Conservation (phyloP, 2,329 filamentous ascomycete genomes). For the Zasmidium citrigriseum region DNA sequence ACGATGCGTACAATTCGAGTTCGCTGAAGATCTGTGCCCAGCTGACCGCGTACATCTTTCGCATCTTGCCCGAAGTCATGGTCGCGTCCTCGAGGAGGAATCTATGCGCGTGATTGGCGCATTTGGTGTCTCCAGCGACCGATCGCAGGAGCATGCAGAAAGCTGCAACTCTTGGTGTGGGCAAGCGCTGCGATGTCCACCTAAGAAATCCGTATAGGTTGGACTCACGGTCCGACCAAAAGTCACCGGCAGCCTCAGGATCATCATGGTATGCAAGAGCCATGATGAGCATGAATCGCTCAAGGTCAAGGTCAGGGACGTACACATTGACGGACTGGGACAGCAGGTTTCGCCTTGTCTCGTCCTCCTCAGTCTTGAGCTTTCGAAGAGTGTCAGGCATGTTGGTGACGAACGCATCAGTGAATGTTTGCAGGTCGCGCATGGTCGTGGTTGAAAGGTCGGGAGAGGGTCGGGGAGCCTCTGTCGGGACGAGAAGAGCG, state of each 20-base stretch:
- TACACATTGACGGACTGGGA: constrained; percentile 35
- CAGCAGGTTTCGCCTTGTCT: constrained; percentile 63
- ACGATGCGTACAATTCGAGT: constrained; percentile 77
- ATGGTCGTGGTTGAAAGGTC: constrained; percentile 74
- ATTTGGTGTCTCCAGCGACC: constrained; percentile 78
- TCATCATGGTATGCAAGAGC: constrained; percentile 87
- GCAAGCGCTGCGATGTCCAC: constrained; percentile 93
- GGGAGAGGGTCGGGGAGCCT: constrained; percentile 66
- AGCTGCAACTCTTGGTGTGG: constrained; percentile 91
- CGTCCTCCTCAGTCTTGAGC: constrained; percentile 85
- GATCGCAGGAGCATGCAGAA: constrained; percentile 96
- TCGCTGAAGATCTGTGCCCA: constrained; percentile 94
- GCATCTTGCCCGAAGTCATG: constrained; percentile 62
- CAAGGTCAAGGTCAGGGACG: constrained; percentile 61
- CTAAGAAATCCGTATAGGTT: constrained; percentile 93
- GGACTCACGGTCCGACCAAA: constrained; percentile 90
- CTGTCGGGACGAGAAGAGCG: constrained; percentile 66
- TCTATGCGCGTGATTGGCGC: constrained; percentile 80
- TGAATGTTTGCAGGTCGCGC: constrained; percentile 80
- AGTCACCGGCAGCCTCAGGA: constrained; percentile 79
- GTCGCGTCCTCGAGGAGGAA: constrained; percentile 87
- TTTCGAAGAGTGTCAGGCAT: constrained; percentile 88
- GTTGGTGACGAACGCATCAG: constrained; percentile 91
- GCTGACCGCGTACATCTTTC: constrained; percentile 80
- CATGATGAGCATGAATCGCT: constrained; percentile 89